These are phyloP conservation scores for Penicillium roqueforti DNA, from an alignment of 495 filamentous ascomycete genomes.

Conservation along the genomic window DNA sequence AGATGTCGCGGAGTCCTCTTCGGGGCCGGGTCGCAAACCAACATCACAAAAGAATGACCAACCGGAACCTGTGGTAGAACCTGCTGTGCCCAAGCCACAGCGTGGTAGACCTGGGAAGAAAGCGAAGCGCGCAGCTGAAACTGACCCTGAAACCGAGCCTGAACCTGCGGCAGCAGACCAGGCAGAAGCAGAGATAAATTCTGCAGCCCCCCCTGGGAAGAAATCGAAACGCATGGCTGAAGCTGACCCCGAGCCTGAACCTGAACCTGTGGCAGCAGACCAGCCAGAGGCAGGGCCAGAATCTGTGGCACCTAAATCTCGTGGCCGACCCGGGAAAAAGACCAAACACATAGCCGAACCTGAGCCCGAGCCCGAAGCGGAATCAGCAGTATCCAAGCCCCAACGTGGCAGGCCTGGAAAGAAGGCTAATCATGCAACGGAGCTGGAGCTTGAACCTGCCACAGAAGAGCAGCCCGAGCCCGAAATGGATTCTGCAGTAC, in stretches of 20 bases:
- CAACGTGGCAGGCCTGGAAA: conserved; percentile 1
- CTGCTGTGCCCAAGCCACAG: conserved; percentile 7
- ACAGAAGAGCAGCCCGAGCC: conserved; percentile 4
- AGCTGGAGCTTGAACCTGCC: conserved; percentile 7
- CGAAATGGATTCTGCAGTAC: not conserved
- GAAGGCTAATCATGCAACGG: conserved; percentile 1
- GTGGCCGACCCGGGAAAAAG: conserved; percentile 4
- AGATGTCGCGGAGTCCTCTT: conserved; percentile 8
- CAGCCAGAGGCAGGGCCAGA: not conserved
- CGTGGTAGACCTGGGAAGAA: conserved; percentile 4
- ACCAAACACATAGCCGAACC: conserved; percentile 2
- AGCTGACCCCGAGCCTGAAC: conserved; percentile 5
- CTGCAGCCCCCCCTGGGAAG: no score
- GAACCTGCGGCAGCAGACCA: not conserved
- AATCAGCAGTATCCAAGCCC: no score
- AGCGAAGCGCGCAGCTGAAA: conserved; percentile 1
- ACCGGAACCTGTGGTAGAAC: conserved; percentile 8
- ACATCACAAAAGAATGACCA: conserved; percentile 8
- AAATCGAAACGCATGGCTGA: conserved; percentile 3
- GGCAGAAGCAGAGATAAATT: not conserved
- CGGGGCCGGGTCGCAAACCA: conserved; percentile 3
- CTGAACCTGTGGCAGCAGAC: not conserved
- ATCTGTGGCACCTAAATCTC: not conserved
- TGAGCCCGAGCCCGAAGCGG: conserved; percentile 7
- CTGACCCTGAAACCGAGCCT: conserved; percentile 5